Evolutionary conservation across 2,329 filamentous ascomycete species (phyloP).

Genomic region (Botrytis fabae): DNA sequence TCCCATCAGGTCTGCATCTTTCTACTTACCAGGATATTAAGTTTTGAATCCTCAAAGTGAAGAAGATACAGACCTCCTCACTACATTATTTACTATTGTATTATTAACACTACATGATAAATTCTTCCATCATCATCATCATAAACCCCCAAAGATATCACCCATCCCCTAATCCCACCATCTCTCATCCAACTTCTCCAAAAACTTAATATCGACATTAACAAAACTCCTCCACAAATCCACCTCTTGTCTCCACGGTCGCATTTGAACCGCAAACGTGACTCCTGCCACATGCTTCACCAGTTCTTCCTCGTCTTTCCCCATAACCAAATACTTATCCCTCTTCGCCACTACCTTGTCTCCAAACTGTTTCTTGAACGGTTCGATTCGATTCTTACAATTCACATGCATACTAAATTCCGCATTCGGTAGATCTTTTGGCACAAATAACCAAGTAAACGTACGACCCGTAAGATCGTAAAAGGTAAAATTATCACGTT

Average conservation of each 20-base stretch:
- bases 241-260: constrained; percentile 51
- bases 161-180: constrained; percentile 14
- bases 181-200: constrained; percentile 45
- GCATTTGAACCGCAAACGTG: constrained; percentile 49
- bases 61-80: background rate
- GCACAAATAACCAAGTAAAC: constrained; percentile 51
- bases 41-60: background rate
- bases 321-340: constrained; percentile 51
- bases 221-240: constrained; percentile 54
- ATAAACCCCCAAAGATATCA: background rate
- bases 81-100: background rate
- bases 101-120: background rate
- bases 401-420: constrained; percentile 49
- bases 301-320: constrained; percentile 45
- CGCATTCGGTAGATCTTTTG: constrained; percentile 48
- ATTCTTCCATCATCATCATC: background rate
- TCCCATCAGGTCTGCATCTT: background rate
- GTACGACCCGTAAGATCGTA: constrained; percentile 45
- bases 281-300: constrained; percentile 44
- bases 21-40: background rate
- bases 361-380: constrained; percentile 39
- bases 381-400: constrained; percentile 31
- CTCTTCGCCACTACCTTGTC: constrained; percentile 45
- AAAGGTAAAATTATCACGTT: constrained; percentile 44
- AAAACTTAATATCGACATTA: constrained; percentile 48